These are phyloP conservation scores for Wallacemonas sp. DNA, from an alignment of 208 protist species.

Conservation along the genomic window DNA sequence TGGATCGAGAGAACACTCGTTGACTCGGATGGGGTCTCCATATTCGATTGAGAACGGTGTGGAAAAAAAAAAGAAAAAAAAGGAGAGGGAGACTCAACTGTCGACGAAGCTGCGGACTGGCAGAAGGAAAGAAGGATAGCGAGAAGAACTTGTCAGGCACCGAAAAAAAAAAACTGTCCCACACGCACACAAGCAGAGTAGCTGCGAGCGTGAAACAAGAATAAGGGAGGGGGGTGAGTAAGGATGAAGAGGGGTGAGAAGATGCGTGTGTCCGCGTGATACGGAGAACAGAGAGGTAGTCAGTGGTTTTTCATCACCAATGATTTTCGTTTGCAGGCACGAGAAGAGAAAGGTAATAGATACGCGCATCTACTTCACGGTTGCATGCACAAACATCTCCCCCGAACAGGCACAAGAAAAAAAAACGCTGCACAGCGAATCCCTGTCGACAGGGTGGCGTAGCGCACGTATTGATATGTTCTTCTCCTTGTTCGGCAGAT, in stretches of 20 bases:
- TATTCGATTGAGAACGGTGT: background rate
- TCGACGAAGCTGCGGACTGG: background rate
- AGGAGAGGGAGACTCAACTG: slow-evolving; percentile 1
- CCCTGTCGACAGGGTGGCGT: no score
- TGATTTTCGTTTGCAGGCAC: no score
- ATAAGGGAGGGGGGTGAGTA: background rate
- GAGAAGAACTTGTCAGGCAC: background rate
- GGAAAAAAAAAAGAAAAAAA: slow-evolving; percentile 14
- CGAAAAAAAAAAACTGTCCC: slow-evolving; percentile 1
- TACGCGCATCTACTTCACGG: no score
- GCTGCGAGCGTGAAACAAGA: slow-evolving; percentile 15
- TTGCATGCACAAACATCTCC: no score
- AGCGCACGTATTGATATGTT: no score
- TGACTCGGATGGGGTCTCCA: background rate
- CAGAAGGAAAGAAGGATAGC: slow-evolving; percentile 1
- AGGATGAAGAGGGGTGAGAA: background rate
- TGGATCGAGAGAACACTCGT: slow-evolving; percentile 94
- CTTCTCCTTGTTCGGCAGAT: no score
- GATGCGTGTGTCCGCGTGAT: no score
- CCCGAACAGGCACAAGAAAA: no score
- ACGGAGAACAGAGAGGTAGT: no score
- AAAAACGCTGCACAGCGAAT: no score
- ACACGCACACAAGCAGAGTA: background rate
- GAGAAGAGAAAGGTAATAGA: no score
- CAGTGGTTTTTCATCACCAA: no score